A percentile compares a stretch with the other conserved stretches of the same genome.
Evolutionary conservation across 2,329 filamentous ascomycete species (phyloP).

Genomic region (Ophiostoma tasmaniense): DNA sequence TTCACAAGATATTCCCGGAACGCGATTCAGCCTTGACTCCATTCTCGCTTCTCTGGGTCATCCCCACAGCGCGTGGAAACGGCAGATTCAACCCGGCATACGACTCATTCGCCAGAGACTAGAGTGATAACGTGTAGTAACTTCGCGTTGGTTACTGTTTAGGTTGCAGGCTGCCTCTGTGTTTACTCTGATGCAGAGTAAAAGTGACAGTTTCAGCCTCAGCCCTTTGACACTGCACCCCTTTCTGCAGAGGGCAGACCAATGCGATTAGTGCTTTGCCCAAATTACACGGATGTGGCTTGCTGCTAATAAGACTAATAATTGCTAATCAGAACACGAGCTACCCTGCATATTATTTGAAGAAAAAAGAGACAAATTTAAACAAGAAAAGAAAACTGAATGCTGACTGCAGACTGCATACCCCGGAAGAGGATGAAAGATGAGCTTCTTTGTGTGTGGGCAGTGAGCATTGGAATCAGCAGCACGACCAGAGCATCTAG

Average conservation of each 20-base stretch:
- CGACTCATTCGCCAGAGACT: no score
- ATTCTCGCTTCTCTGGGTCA: not conserved
- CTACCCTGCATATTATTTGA: not conserved
- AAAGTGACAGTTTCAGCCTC: not conserved
- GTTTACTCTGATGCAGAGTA: not conserved
- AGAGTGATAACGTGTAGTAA: not conserved
- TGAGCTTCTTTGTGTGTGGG: not conserved
- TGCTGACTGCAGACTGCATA: not conserved
- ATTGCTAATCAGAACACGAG: not conserved
- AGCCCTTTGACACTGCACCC: not conserved
- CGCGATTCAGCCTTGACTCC: not conserved
- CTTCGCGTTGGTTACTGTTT: not conserved
- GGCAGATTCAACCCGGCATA: not conserved
- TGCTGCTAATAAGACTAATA: not conserved
- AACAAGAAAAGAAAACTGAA: not conserved
- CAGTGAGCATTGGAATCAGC: not conserved
- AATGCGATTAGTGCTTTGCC: not conserved
- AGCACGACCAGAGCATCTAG: no score
- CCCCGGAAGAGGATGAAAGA: not conserved
- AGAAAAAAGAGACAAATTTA: not conserved
- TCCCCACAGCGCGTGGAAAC: not conserved
- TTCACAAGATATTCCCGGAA: not conserved
- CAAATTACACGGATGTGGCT: constrained; percentile 1
- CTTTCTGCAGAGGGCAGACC: not conserved
- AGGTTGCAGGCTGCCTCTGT: no score